These are phyloP conservation scores for Agrostemma githago DNA, from an alignment of 148 eudicot genomes.

Conservation along the genomic window DNA sequence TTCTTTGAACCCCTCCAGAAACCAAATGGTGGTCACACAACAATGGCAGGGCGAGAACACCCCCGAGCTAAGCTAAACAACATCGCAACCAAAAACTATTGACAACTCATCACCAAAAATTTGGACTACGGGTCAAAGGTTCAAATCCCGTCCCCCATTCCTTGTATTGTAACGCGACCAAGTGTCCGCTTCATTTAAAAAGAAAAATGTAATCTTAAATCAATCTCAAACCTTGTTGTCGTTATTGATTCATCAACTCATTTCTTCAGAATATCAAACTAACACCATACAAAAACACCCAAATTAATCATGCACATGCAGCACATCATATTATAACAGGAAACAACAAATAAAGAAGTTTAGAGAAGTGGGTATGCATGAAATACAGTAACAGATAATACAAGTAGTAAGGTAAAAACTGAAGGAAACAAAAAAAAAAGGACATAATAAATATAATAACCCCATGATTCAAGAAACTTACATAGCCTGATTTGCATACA, in stretches of 20 bases:
- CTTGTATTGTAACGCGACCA: no score
- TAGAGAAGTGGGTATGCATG: neutral
- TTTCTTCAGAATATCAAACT: neutral
- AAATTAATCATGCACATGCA: no score
- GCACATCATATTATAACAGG: no score
- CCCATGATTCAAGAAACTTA: constrained; percentile 2
- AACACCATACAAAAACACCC: neutral
- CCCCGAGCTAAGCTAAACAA: neutral
- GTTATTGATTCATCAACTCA: constrained; percentile 11
- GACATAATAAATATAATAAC: neutral
- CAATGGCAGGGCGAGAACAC: no score
- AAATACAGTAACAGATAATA: neutral
- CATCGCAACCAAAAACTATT: neutral
- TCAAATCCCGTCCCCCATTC: no score
- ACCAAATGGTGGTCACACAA: constrained; percentile 18
- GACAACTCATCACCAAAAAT: constrained; percentile 8
- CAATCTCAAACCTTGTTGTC: no score
- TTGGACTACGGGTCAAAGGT: no score
- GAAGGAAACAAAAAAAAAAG: no score
- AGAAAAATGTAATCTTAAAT: no score
- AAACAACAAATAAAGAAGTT: no score
- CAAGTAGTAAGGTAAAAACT: neutral
- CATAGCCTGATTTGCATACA: neutral
- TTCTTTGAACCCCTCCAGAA: no score
- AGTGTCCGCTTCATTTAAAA: no score